phyloP scores from a whole-genome alignment of 306 rosid genomes.

The Inga laurina region DNA sequence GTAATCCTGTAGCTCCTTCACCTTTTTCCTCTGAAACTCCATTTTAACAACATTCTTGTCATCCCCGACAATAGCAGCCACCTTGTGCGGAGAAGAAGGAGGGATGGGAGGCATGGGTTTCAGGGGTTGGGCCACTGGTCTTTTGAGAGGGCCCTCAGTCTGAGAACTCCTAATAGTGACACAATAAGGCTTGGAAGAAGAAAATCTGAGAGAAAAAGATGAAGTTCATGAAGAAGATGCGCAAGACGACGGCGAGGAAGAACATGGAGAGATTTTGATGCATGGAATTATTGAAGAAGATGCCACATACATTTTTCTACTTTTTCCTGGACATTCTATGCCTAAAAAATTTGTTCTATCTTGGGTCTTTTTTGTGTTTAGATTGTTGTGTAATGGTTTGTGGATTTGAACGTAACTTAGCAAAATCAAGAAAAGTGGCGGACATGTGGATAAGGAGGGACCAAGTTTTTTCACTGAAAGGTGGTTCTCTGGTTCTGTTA shows the following conservation, averaged over 20 bases:
- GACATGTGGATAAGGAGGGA: conserved; percentile 66
- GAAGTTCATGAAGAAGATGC: conserved; percentile 50
- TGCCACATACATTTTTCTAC: conserved; percentile 70
- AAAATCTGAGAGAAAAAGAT: conserved; percentile 41
- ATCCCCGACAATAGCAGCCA: conserved; percentile 33
- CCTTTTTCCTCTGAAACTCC: conserved; percentile 96
- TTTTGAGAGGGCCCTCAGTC: conserved; percentile 87
- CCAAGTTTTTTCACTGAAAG: conserved; percentile 53
- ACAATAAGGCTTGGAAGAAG: conserved; percentile 45
- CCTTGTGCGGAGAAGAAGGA: conserved; percentile 36
- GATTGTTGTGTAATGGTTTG: conserved; percentile 26
- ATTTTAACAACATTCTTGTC: conserved; percentile 61
- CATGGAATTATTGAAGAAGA: conserved; percentile 55
- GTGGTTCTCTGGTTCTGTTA: conserved; percentile 21
- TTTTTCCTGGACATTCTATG: not conserved
- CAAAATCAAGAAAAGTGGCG: conserved; percentile 32
- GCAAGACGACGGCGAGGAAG: conserved; percentile 51
- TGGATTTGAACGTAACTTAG: conserved; percentile 42
- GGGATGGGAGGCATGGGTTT: conserved; percentile 67
- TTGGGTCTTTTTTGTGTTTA: not conserved
- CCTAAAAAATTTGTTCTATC: not conserved
- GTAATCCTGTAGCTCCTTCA: conserved; percentile 94
- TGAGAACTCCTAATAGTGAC: conserved; percentile 68
- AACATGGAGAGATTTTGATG: conserved; percentile 60
- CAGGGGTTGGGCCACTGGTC: conserved; percentile 81